Evolutionary conservation across 495 filamentous ascomycete species (phyloP), one percentile per base, ranked within the genome.

Genomic region (Aspergillus avenaceus): DNA sequence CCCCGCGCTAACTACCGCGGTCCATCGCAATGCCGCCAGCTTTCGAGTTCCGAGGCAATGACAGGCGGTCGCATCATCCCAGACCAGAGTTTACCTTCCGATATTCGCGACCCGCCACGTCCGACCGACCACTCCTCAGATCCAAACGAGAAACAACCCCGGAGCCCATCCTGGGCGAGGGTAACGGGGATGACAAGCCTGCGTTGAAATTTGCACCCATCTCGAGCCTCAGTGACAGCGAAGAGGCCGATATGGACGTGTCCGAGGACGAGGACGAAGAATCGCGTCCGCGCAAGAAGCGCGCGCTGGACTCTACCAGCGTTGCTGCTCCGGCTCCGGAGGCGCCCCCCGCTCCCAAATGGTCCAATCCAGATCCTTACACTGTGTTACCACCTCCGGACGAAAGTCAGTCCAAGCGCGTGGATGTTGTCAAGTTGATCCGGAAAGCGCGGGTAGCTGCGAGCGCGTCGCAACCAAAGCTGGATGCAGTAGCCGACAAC

Each of bases 321-420:
- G 67, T 75, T 22, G 75, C 74, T 37, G 56, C 46, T 14, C 36
- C 59, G 6, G 44, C 41, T 1, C 47, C 59, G 3, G 37, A 47
- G 26, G 74, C 52, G 66, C 59, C 52, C 49, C 65, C 64, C 11
- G 56, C 55, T 3, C 90, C 90, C 0, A 87, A 84, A 64, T 97
- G 91, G 91, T 95, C 89, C 1, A 97, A 97, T 57, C 90, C 91
- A 4, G 91, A 97, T 66, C 89, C 90, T 0, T 97, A 96, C 67
- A 93, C 87, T 3, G 84, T 75, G 3, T 70, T 93, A 7, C 91
- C 91, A 5, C 88, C 88, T 6, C 76, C 82, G 0, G 84, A 87
- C 56, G 81, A 78, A 55, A 75, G 61, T 32, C 74, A 78, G 29
- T 72, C 72, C 14, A 90, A 89, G 59, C 86, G 84, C 63, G 83